phyloP scores from a whole-genome alignment of 306 rosid species.

The Lablab purpureus region DNA sequence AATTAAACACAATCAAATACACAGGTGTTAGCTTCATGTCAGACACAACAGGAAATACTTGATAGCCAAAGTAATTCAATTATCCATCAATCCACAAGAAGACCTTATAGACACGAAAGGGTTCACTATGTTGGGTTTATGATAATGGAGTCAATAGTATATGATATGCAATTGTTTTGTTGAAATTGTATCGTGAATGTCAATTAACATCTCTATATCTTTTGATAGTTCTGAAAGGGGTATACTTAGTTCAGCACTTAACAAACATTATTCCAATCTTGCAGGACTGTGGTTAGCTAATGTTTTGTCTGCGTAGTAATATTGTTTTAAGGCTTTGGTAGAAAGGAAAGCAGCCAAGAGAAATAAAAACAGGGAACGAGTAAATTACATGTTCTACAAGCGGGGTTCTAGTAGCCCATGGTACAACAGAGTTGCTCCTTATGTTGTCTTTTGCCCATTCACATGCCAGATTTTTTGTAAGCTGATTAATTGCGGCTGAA shows the following conservation, averaged over 20 bases:
- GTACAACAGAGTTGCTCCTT: slow-evolving; percentile 83
- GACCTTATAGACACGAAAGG: not conserved
- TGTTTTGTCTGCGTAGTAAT: not conserved
- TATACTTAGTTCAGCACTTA: not conserved
- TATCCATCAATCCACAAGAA: not conserved
- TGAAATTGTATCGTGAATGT: not conserved
- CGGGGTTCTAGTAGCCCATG: slow-evolving; percentile 81
- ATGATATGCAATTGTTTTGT: not conserved
- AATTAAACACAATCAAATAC: not conserved
- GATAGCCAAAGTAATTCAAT: not conserved
- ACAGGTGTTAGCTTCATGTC: not conserved
- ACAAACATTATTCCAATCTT: not conserved
- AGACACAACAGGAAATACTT: not conserved
- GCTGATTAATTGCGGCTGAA: slow-evolving; percentile 95
- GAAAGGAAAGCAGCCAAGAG: not conserved
- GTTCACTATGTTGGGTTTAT: not conserved
- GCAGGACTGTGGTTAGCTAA: not conserved
- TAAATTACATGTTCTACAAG: slow-evolving; percentile 65
- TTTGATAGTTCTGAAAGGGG: not conserved
- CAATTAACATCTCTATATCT: not conserved
- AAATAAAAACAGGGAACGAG: slow-evolving; percentile 15
- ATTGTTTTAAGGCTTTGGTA: not conserved
- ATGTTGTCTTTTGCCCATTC: slow-evolving; percentile 94
- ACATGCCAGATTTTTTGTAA: slow-evolving; percentile 79
- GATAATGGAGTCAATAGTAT: not conserved